A percentile compares a stretch with the other conserved stretches of the same genome.
These are phyloP conservation scores for Mallotus japonicus DNA, from an alignment of 441 rosid genomes.

Conservation along the genomic window DNA sequence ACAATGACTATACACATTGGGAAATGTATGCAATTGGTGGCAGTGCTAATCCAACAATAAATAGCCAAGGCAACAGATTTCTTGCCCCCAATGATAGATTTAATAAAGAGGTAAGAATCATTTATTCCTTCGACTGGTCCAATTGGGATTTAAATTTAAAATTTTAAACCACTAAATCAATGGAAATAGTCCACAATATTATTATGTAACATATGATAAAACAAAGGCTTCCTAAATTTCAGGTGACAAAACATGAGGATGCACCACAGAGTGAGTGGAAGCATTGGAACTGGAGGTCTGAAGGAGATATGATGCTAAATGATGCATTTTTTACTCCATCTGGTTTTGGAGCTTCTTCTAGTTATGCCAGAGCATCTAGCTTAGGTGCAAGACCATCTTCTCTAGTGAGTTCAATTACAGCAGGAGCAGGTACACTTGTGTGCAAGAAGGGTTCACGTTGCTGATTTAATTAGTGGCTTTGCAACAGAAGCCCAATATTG, in stretches of 20 bases:
- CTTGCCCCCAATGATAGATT: conserved; percentile 42
- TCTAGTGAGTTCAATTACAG: conserved; percentile 45
- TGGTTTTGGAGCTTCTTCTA: conserved; percentile 53
- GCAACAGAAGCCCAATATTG: conserved; percentile 1
- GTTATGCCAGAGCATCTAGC: conserved; percentile 67
- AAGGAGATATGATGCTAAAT: conserved; percentile 57
- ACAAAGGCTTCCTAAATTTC: neutral
- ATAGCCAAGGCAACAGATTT: conserved; percentile 68
- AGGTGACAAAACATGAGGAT: conserved; percentile 66
- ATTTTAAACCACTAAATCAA: no score
- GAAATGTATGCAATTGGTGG: conserved; percentile 73
- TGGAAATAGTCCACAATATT: no score
- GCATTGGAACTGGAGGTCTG: conserved; percentile 70
- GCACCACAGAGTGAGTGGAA: conserved; percentile 49
- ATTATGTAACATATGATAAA: no score
- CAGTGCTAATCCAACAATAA: conserved; percentile 66
- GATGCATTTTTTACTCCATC: conserved; percentile 65
- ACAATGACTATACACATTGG: conserved; percentile 74
- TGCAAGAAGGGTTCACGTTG: conserved; percentile 52
- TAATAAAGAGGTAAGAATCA: conserved; percentile 42
- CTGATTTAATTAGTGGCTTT: conserved; percentile 23
- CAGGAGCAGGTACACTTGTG: conserved; percentile 54
- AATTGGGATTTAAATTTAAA: no score
- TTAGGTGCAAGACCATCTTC: conserved; percentile 61
- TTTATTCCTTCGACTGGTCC: neutral